Percentiles rank a stretch among this genome's conserved stretches.
Evolutionary conservation across 345 rosid species (phyloP).

Genomic region (Arabis alpina): DNA sequence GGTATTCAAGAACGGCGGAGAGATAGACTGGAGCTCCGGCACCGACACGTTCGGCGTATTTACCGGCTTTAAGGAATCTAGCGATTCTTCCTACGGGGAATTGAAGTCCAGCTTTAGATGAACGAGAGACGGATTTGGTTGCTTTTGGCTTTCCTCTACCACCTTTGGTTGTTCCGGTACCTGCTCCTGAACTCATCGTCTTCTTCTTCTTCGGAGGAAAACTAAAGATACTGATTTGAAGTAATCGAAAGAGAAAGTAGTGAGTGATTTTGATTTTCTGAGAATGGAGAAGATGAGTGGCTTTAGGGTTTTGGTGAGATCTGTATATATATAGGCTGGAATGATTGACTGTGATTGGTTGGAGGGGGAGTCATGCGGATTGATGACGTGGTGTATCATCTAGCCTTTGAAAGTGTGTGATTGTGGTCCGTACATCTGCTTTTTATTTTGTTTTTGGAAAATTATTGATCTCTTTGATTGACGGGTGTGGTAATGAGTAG

Average conservation of each 20-base stretch:
- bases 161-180: slow-evolving; percentile 47
- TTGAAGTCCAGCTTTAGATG: slow-evolving; percentile 72
- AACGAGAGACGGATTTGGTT: slow-evolving; percentile 64
- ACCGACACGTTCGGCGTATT: slow-evolving; percentile 79
- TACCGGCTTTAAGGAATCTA: slow-evolving; percentile 63
- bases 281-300: not conserved
- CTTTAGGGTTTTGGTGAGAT: not conserved
- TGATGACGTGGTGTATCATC: slow-evolving; percentile 40
- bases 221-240: not conserved
- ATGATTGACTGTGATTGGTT: slow-evolving; percentile 41
- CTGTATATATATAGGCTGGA: slow-evolving; percentile 19
- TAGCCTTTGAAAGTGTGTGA: not conserved
- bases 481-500: no score
- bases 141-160: slow-evolving; percentile 67
- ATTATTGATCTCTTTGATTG: no score
- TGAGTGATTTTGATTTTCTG: not conserved
- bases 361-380: slow-evolving; percentile 34
- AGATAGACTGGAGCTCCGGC: slow-evolving; percentile 78
- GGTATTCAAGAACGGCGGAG: slow-evolving; percentile 80
- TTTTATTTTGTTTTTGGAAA: not conserved
- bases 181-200: slow-evolving; percentile 52
- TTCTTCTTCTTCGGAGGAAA: not conserved
- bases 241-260: not conserved
- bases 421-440: slow-evolving; percentile 10
- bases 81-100: slow-evolving; percentile 83